These are phyloP conservation scores for Thozetella sp. DNA, from an alignment of 495 filamentous ascomycete species.

Conservation along the genomic window DNA sequence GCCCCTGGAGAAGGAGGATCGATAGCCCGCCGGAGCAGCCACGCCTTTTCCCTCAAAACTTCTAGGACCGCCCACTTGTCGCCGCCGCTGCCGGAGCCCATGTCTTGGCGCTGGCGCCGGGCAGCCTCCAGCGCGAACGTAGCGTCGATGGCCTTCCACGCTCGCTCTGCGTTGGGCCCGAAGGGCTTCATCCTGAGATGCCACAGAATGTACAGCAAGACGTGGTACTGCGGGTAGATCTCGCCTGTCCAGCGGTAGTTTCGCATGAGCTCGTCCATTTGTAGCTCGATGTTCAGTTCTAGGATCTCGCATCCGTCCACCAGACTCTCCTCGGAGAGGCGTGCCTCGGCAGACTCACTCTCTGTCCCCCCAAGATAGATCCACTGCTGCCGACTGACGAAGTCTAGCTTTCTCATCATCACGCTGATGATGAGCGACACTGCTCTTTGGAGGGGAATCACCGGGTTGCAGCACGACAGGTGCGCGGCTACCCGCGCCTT, in stretches of 20 bases:
- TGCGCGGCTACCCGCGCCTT: neutral
- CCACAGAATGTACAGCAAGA: neutral
- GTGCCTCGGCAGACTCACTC: neutral
- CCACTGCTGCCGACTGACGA: constrained; percentile 2
- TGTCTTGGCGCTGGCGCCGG: neutral
- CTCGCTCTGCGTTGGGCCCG: neutral
- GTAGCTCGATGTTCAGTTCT: neutral
- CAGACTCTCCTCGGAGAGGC: neutral
- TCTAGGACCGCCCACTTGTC: neutral
- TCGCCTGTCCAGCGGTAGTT: neutral
- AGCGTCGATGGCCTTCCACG: neutral
- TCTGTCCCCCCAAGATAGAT: neutral
- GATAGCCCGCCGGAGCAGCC: neutral
- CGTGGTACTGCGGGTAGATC: neutral
- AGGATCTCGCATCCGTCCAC: neutral
- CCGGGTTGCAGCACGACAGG: neutral
- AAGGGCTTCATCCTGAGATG: neutral
- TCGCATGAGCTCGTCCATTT: neutral
- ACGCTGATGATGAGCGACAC: neutral
- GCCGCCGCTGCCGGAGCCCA: neutral
- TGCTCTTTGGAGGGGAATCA: neutral
- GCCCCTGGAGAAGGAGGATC: neutral
- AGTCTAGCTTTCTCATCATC: neutral
- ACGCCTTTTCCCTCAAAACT: neutral
- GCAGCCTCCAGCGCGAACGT: neutral